Conservation (phyloP, 257 asterid genomes). For the Parsonsia alboflavescens region DNA sequence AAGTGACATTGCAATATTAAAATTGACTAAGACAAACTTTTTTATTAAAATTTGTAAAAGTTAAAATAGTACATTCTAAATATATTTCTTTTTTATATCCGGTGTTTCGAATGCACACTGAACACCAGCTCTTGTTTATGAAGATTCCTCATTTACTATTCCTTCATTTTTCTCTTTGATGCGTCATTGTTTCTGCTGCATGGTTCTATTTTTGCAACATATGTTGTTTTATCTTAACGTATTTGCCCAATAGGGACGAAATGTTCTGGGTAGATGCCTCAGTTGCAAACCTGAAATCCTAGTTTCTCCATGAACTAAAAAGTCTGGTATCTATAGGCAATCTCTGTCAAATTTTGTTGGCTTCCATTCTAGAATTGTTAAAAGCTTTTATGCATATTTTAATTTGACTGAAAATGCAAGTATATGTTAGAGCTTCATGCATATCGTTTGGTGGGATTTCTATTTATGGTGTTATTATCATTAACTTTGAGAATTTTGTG, state of each 20-base stretch:
- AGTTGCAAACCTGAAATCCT: not conserved
- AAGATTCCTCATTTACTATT: not conserved
- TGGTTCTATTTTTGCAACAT: not conserved
- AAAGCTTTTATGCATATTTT: not conserved
- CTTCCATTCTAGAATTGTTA: not conserved
- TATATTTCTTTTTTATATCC: too few species aligned
- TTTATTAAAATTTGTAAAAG: too few species aligned
- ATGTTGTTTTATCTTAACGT: not conserved
- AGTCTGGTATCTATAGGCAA: not conserved
- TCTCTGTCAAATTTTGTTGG: not conserved
- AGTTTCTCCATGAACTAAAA: not conserved
- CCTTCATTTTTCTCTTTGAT: not conserved
- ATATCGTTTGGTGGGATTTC: too few species aligned
- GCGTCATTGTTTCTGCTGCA: not conserved
- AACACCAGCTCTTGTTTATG: too few species aligned
- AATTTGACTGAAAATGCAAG: not conserved
- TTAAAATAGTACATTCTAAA: too few species aligned
- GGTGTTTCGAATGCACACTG: too few species aligned
- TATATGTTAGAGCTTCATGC: not conserved
- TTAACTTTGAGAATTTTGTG: too few species aligned
- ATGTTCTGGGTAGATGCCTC: not conserved
- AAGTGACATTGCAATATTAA: too few species aligned
- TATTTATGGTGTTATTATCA: not conserved
- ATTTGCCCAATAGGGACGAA: not conserved
- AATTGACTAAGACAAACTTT: too few species aligned